These are phyloP conservation scores for Cutaneotrichosporon sp. DNA, from an alignment of 1,284 basidiomycete genomes.

Conservation along the genomic window DNA sequence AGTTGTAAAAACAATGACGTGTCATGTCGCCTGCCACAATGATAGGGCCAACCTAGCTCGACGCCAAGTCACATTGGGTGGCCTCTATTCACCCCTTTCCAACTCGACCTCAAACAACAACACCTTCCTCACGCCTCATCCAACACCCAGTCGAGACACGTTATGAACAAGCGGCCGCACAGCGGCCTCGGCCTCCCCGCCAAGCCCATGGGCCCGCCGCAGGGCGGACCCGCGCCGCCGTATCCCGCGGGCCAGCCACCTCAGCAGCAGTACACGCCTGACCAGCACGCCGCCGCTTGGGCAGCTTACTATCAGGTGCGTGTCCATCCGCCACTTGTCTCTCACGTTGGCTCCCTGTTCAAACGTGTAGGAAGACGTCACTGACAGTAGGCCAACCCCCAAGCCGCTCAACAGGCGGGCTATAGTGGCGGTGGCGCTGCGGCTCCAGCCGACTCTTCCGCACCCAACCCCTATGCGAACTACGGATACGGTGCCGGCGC, in stretches of 20 bases:
- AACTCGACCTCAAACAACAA: background rate
- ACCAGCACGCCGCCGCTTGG: slow-evolving; percentile 48
- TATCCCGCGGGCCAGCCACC: slow-evolving; percentile 49
- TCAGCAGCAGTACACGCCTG: slow-evolving; percentile 38
- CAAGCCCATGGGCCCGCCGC: slow-evolving; percentile 52
- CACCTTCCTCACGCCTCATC: background rate
- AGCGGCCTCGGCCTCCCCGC: slow-evolving; percentile 32
- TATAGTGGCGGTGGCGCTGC: slow-evolving; percentile 20
- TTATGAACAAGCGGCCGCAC: slow-evolving; percentile 42
- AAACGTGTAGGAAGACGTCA: background rate
- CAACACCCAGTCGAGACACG: background rate
- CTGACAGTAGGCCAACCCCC: slow-evolving; percentile 13
- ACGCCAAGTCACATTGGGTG: no score
- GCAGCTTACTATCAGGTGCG: slow-evolving; percentile 51
- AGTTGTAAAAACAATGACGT: no score
- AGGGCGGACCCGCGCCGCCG: slow-evolving; percentile 56
- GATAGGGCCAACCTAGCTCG: no score
- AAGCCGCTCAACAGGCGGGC: slow-evolving; percentile 14
- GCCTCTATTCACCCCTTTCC: background rate
- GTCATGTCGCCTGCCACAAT: no score
- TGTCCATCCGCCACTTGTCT: background rate
- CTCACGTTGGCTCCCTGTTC: background rate
- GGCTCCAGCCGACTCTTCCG: slow-evolving; percentile 18
- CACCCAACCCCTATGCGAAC: slow-evolving; percentile 47
- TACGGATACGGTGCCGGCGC: slow-evolving; percentile 51